phyloP scores from a whole-genome alignment of 345 rosid species.

The Eucalyptus cloeziana region DNA sequence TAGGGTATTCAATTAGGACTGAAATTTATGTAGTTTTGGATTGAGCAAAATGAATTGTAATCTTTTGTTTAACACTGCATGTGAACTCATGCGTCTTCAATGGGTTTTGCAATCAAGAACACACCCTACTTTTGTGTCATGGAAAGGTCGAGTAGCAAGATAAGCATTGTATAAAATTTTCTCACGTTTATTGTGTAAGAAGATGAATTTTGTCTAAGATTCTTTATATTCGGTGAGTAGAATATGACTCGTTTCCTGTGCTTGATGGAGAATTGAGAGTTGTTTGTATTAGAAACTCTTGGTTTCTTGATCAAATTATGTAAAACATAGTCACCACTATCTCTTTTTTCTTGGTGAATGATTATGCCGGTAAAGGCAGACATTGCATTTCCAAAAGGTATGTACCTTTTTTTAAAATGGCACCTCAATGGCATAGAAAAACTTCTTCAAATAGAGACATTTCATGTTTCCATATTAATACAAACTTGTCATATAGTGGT shows the following conservation, averaged over 20 bases:
- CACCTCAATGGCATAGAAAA: background rate
- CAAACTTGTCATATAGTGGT: too few relatives aligned
- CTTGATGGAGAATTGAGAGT: background rate
- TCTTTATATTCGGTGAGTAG: background rate
- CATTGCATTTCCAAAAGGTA: background rate
- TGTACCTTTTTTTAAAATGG: background rate
- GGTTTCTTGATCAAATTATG: background rate
- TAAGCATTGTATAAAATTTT: background rate
- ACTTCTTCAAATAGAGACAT: background rate
- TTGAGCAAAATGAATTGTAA: background rate
- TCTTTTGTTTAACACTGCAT: too few relatives aligned
- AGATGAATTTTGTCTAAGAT: background rate
- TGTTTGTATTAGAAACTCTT: background rate
- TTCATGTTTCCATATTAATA: background rate
- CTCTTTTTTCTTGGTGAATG: background rate
- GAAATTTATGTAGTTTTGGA: background rate
- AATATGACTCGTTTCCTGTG: background rate
- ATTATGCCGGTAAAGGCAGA: too few relatives aligned
- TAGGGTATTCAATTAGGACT: background rate
- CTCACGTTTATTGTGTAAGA: background rate
- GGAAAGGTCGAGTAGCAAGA: slow-evolving; percentile 84
- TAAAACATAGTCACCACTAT: background rate
- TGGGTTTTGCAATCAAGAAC: slow-evolving; percentile 69
- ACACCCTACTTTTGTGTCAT: slow-evolving; percentile 45
- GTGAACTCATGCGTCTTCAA: background rate